Conservation (phyloP, 1,139 yeast genomes). For the Debaryomycetaceae sp. region DNA sequence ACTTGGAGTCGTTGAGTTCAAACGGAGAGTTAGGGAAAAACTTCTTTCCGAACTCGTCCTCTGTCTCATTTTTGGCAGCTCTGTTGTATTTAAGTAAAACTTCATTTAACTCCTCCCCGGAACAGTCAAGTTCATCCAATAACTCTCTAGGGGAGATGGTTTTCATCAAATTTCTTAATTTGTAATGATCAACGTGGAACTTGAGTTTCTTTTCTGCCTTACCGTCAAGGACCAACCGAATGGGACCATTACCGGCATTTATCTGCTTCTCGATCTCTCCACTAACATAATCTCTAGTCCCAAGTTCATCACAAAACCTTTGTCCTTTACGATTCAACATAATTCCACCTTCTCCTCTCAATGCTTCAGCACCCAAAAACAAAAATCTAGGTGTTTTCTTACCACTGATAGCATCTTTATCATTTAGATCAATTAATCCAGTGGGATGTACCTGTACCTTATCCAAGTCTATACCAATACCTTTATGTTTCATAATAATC, state of each 20-base stretch:
- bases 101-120: constrained; percentile 24
- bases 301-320: constrained; percentile 70
- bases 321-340: constrained; percentile 59
- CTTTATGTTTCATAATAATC: constrained; percentile 55
- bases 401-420: constrained; percentile 43
- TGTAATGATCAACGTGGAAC: constrained; percentile 64
- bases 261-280: constrained; percentile 52
- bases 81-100: constrained; percentile 44
- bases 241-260: constrained; percentile 47
- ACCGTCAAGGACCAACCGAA: constrained; percentile 46
- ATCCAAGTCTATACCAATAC: constrained; percentile 67
- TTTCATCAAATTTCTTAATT: constrained; percentile 62
- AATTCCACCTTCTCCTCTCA: constrained; percentile 76
- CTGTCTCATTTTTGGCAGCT: constrained; percentile 41
- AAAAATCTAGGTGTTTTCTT: constrained; percentile 48
- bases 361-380: constrained; percentile 74
- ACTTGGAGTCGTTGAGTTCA: constrained; percentile 26
- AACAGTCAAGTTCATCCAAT: constrained; percentile 41
- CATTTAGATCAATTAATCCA: constrained; percentile 68
- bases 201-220: constrained; percentile 43
- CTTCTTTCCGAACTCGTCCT: constrained; percentile 50
- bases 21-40: constrained; percentile 52
- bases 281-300: constrained; percentile 68
- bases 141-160: constrained; percentile 49
- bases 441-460: constrained; percentile 83